phyloP scores from a whole-genome alignment of 2,329 filamentous ascomycete species.

The Bipolaris cookei region DNA sequence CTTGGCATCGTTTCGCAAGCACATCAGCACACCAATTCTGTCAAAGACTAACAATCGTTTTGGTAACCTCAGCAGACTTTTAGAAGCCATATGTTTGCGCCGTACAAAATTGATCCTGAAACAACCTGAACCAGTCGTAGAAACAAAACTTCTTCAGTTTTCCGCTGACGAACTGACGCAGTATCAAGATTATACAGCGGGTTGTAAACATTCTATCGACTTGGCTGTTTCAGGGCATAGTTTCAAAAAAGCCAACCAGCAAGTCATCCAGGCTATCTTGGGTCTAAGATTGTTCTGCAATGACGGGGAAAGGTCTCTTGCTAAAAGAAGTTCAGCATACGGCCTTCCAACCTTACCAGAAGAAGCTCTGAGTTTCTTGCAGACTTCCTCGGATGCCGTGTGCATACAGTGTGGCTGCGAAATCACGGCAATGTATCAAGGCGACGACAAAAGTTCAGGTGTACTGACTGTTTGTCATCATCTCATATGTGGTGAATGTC shows the following conservation, averaged over 20 bases:
- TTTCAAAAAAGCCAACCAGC: slow-evolving; percentile 11
- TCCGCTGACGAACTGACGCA: slow-evolving; percentile 40
- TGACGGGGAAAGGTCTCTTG: slow-evolving; percentile 10
- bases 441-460: slow-evolving; percentile 13
- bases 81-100: slow-evolving; percentile 52
- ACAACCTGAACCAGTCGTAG: slow-evolving; percentile 44
- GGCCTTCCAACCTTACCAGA: slow-evolving; percentile 6
- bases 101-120: slow-evolving; percentile 52
- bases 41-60: slow-evolving; percentile 33
- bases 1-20: slow-evolving; percentile 52
- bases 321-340: background rate
- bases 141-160: slow-evolving; percentile 37
- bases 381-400: slow-evolving; percentile 8
- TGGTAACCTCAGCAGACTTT: slow-evolving; percentile 21
- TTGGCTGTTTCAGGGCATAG: slow-evolving; percentile 15
- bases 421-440: slow-evolving; percentile 2
- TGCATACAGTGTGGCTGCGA: slow-evolving; percentile 17
- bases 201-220: slow-evolving; percentile 15
- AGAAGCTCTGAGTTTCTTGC: slow-evolving; percentile 16
- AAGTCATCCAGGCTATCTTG: slow-evolving; percentile 26
- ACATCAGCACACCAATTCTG: slow-evolving; percentile 52
- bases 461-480: slow-evolving; percentile 34
- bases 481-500: slow-evolving; percentile 45
- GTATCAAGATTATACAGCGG: slow-evolving; percentile 19
- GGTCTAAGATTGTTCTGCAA: slow-evolving; percentile 39